These are phyloP conservation scores for Lichenothelia convexa DNA, from an alignment of 495 filamentous ascomycete species.

Conservation along the genomic window DNA sequence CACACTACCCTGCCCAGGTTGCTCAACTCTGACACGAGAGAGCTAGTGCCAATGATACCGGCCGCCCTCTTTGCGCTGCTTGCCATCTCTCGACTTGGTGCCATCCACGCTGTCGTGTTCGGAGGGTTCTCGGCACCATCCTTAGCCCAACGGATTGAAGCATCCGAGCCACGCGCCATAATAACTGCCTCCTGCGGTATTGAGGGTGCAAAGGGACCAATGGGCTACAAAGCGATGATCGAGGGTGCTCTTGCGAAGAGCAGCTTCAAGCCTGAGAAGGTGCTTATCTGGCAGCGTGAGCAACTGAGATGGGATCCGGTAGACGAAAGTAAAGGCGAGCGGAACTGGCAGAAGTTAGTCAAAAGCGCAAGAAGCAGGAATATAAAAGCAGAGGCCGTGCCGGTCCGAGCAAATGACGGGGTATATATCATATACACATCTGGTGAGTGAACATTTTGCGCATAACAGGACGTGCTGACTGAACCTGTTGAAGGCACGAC, in stretches of 20 bases:
- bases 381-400: conserved; percentile 49
- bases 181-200: conserved; percentile 87
- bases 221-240: conserved; percentile 52
- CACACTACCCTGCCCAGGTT: not conserved
- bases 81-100: conserved; percentile 63
- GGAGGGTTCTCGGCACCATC: conserved; percentile 72
- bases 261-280: conserved; percentile 23
- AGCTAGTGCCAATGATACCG: conserved; percentile 84
- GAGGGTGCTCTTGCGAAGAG: conserved; percentile 21
- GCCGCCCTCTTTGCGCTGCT: conserved; percentile 70
- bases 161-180: conserved; percentile 52
- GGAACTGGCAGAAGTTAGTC: conserved; percentile 63
- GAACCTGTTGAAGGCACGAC: conserved; percentile 60
- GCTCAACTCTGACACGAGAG: not conserved
- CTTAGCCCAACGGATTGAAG: conserved; percentile 77
- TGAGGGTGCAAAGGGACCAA: conserved; percentile 62
- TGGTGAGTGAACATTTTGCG: no score
- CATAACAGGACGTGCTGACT: no score
- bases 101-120: conserved; percentile 83
- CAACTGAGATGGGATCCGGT: conserved; percentile 55
- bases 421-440: conserved; percentile 86
- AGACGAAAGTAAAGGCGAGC: conserved; percentile 42
- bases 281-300: conserved; percentile 65
- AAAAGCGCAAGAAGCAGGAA: conserved; percentile 45
- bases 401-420: conserved; percentile 55